Conservation (phyloP, 441 rosid species). For the Daphne laureola region DNA sequence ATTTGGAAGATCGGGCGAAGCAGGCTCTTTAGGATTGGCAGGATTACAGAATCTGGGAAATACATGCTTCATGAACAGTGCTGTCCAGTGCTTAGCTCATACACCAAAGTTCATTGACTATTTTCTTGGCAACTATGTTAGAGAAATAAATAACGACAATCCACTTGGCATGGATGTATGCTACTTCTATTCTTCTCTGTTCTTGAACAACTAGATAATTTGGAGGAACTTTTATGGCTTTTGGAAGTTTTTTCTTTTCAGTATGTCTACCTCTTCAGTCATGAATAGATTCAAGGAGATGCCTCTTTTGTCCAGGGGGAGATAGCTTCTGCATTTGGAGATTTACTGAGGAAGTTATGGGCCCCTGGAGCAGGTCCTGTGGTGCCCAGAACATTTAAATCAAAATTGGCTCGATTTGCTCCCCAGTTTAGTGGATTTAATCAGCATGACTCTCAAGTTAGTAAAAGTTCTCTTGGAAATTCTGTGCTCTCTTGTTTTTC, state of each 20-base stretch:
- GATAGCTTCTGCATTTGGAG: slow-evolving; percentile 73
- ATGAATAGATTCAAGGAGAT: slow-evolving; percentile 2
- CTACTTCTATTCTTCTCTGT: slow-evolving; percentile 13
- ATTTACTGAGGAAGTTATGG: slow-evolving; percentile 68
- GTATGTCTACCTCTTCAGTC: slow-evolving; percentile 7
- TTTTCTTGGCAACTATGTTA: slow-evolving; percentile 62
- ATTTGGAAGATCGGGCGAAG: slow-evolving; percentile 52
- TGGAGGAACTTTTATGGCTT: not conserved
- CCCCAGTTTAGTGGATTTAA: slow-evolving; percentile 73
- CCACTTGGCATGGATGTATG: slow-evolving; percentile 76
- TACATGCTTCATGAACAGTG: slow-evolving; percentile 80
- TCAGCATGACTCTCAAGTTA: slow-evolving; percentile 86
- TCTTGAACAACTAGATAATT: slow-evolving; percentile 5
- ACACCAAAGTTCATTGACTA: slow-evolving; percentile 75
- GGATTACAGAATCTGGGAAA: slow-evolving; percentile 83
- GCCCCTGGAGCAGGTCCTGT: slow-evolving; percentile 64
- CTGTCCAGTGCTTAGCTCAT: slow-evolving; percentile 79
- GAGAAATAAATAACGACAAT: slow-evolving; percentile 65
- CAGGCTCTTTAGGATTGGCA: slow-evolving; percentile 66
- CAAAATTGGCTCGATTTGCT: slow-evolving; percentile 72
- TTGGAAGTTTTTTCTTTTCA: slow-evolving; percentile 4
- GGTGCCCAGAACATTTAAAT: slow-evolving; percentile 62
- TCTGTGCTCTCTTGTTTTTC: slow-evolving; percentile 17
- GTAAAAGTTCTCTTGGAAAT: slow-evolving; percentile 24
- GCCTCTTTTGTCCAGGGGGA: slow-evolving; percentile 45